These are phyloP conservation scores for Hordeum pubiflorum DNA, from an alignment of 202 grass and related monocot species.

Conservation along the genomic window DNA sequence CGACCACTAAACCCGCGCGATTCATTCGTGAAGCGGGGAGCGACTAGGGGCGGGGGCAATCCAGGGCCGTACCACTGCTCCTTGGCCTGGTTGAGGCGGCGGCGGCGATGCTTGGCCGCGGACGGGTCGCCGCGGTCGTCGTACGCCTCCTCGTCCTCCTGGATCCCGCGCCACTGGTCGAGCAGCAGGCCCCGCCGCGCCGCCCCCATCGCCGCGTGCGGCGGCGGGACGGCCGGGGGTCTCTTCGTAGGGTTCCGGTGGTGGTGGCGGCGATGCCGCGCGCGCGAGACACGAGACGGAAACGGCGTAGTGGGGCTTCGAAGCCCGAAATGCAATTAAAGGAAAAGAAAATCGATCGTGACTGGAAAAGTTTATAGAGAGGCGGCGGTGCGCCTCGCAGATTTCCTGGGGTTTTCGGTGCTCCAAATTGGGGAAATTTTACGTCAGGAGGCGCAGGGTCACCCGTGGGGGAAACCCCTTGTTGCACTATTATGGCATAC, in stretches of 20 bases:
- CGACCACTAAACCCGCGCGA: not conserved
- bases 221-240: not conserved
- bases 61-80: conserved; percentile 49
- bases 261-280: not conserved
- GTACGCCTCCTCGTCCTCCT: conserved; percentile 52
- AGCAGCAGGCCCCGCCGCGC: conserved; percentile 33
- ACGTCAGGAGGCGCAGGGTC: not conserved
- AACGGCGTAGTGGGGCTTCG: not conserved
- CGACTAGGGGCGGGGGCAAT: not conserved
- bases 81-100: conserved; percentile 53
- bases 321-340: not conserved
- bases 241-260: conserved; percentile 37
- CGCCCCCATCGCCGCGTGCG: conserved; percentile 32
- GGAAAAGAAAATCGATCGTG: not conserved
- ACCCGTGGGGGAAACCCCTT: too few species aligned
- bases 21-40: not conserved
- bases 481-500: too few species aligned
- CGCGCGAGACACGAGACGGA: not conserved
- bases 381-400: not conserved
- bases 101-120: conserved; percentile 30
- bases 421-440: not conserved
- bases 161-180: conserved; percentile 67
- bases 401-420: not conserved
- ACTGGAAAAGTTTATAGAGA: not conserved
- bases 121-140: conserved; percentile 34